Conservation (phyloP, 306 rosid genomes). For the Crataegus laevigata region DNA sequence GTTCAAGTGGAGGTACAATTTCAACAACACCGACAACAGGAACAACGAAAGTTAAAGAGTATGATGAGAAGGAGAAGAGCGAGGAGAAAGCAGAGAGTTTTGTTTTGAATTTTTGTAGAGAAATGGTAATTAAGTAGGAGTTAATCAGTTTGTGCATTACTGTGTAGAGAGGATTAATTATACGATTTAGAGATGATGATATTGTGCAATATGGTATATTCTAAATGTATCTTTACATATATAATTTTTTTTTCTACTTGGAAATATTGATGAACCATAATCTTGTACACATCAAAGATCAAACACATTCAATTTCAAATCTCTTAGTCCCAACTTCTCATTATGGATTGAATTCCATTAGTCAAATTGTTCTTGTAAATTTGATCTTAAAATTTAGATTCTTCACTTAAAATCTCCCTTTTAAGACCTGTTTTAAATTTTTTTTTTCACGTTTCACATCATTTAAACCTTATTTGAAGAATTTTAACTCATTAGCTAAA, state of each 20-base stretch:
- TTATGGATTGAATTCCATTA: too few relatives aligned
- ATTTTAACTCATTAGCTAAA: too few relatives aligned
- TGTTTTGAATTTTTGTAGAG: not conserved
- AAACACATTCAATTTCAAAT: too few relatives aligned
- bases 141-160: not conserved
- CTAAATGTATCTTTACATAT: not conserved
- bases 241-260: not conserved
- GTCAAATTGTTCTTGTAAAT: too few relatives aligned
- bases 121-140: not conserved
- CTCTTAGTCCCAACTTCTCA: too few relatives aligned
- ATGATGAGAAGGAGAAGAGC: not conserved
- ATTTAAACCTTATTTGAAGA: too few relatives aligned
- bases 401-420: too few relatives aligned
- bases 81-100: slow-evolving; percentile 4
- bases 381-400: too few relatives aligned
- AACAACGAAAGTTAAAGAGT: not conserved
- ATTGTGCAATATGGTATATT: not conserved
- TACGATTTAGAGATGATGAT: not conserved
- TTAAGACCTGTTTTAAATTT: too few relatives aligned
- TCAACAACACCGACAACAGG: not conserved
- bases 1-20: not conserved
- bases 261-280: not conserved
- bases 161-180: not conserved
- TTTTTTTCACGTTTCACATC: too few relatives aligned
- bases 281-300: too few relatives aligned